These are phyloP conservation scores for Fusarium sp. DNA, from an alignment of 2,329 filamentous ascomycete species.

Conservation along the genomic window DNA sequence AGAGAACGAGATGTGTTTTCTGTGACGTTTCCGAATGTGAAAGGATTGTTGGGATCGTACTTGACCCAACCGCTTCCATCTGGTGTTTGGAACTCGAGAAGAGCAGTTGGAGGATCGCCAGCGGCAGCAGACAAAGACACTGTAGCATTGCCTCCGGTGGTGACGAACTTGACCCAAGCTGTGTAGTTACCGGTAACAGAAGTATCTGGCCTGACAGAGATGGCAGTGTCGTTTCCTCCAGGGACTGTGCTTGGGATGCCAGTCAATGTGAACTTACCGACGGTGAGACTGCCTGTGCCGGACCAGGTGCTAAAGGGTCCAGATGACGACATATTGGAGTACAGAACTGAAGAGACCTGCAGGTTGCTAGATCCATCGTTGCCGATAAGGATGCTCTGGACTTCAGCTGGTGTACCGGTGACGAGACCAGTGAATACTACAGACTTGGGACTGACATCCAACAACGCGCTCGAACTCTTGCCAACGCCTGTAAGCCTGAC, in stretches of 20 bases:
- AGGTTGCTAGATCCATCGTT: slow-evolving; percentile 61
- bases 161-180: slow-evolving; percentile 58
- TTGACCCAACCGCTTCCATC: slow-evolving; percentile 62
- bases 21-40: slow-evolving; percentile 65
- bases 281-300: slow-evolving; percentile 47
- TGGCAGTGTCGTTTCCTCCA: slow-evolving; percentile 50
- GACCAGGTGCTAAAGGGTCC: slow-evolving; percentile 56
- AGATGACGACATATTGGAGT: slow-evolving; percentile 53
- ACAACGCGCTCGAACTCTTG: slow-evolving; percentile 55
- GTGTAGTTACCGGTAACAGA: slow-evolving; percentile 57
- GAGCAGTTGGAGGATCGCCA: slow-evolving; percentile 58
- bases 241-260: slow-evolving; percentile 57
- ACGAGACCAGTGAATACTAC: slow-evolving; percentile 62
- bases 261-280: slow-evolving; percentile 60
- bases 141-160: slow-evolving; percentile 59
- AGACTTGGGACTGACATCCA: slow-evolving; percentile 58
- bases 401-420: slow-evolving; percentile 51
- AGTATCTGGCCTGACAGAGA: slow-evolving; percentile 60
- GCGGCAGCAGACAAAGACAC: slow-evolving; percentile 60
- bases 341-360: slow-evolving; percentile 55
- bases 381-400: slow-evolving; percentile 56
- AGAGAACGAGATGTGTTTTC: slow-evolving; percentile 59
- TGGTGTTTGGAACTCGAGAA: slow-evolving; percentile 64
- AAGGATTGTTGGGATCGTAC: slow-evolving; percentile 54
- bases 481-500: slow-evolving; percentile 60